phyloP scores from a whole-genome alignment of 805 yeast genomes.

The Candida corydali region DNA sequence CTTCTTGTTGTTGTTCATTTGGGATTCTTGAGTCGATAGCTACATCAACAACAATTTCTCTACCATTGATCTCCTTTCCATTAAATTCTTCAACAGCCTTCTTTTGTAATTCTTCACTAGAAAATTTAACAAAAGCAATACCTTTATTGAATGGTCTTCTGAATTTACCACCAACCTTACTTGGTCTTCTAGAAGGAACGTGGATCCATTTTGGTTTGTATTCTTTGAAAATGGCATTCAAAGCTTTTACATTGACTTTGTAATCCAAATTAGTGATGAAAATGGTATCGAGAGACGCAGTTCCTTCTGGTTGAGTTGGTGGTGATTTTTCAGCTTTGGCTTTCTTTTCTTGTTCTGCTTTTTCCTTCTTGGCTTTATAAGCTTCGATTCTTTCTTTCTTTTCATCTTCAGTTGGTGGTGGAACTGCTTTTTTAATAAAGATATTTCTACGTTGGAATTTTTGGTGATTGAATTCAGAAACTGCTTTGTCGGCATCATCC shows the following conservation, averaged over 20 bases:
- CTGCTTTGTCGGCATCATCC: conserved; percentile 42
- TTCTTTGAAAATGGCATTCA: conserved; percentile 43
- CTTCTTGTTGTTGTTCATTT: conserved; percentile 15
- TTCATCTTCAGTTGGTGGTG: conserved; percentile 46
- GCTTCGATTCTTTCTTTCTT: conserved; percentile 33
- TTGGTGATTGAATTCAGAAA: conserved; percentile 37
- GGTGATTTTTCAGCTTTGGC: conserved; percentile 12
- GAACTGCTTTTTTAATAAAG: conserved; percentile 50
- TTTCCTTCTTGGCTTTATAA: conserved; percentile 23
- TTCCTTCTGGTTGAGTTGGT: conserved; percentile 40
- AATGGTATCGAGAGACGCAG: conserved; percentile 53
- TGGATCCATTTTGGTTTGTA: conserved; percentile 55
- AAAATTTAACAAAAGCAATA: conserved; percentile 60
- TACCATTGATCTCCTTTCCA: conserved; percentile 63
- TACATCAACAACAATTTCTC: conserved; percentile 61
- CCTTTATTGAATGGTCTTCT: conserved; percentile 54
- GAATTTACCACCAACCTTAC: conserved; percentile 34
- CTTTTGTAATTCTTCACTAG: conserved; percentile 57
- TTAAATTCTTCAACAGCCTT: conserved; percentile 69
- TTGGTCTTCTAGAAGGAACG: conserved; percentile 49
- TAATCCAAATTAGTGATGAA: conserved; percentile 60
- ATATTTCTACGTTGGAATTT: conserved; percentile 46
- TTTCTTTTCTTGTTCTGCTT: conserved; percentile 16
- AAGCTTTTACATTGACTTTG: conserved; percentile 42
- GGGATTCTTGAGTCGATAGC: conserved; percentile 59